phyloP scores from a whole-genome alignment of 164 flowering plant genomes.

The Magnolia officinalis region DNA sequence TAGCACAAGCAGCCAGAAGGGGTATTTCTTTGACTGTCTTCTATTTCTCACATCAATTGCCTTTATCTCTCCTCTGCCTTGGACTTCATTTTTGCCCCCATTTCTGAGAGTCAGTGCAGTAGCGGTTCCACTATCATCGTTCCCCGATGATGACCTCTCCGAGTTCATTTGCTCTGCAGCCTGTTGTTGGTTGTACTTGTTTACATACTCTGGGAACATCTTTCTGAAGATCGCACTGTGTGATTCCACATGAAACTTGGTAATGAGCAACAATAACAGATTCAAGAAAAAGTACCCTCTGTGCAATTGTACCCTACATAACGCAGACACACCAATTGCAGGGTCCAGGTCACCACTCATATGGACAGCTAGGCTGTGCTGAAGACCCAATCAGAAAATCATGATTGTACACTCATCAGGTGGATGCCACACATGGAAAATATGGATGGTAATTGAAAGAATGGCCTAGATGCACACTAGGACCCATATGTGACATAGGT shows the following conservation, averaged over 20 bases:
- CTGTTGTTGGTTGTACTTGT: conserved; percentile 67
- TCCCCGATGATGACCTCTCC: conserved; percentile 30
- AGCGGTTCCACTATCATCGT: conserved; percentile 22
- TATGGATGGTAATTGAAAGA: too few relatives aligned
- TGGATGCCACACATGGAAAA: too few relatives aligned
- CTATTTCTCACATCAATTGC: conserved; percentile 29
- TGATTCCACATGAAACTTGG: background rate
- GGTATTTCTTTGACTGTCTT: conserved; percentile 45
- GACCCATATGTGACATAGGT: too few relatives aligned
- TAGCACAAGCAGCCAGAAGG: conserved; percentile 72
- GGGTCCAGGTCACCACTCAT: too few relatives aligned
- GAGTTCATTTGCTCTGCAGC: conserved; percentile 33
- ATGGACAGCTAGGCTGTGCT: too few relatives aligned
- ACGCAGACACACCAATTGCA: too few relatives aligned
- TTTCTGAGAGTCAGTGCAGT: conserved; percentile 14
- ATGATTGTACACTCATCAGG: too few relatives aligned
- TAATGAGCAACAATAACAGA: too few relatives aligned
- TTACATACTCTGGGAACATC: conserved; percentile 90
- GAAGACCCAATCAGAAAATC: too few relatives aligned
- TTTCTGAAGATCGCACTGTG: conserved; percentile 70
- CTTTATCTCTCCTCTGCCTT: conserved; percentile 22
- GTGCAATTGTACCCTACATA: too few relatives aligned
- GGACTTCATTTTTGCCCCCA: conserved; percentile 16
- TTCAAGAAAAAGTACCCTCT: too few relatives aligned
- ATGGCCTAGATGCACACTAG: too few relatives aligned